Base-by-base conservation (phyloP, 306 rosid species). In the Vicia faba region DNA sequence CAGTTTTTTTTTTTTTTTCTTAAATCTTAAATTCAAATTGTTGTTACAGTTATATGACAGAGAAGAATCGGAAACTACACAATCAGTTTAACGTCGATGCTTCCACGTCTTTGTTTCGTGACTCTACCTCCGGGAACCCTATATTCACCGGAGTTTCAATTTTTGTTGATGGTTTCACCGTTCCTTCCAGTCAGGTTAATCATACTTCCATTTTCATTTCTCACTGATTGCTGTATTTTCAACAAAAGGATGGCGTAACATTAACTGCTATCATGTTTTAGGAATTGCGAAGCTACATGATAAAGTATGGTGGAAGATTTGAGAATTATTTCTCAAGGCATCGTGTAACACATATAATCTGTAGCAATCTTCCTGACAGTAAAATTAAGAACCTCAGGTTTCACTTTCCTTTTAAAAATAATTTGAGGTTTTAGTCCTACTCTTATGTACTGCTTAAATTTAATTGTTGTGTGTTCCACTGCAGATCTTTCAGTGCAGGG, bases 121-220 rank as follows among this genome's bases (percentile, higher is more conserved):
- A 55, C 64, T 64, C 75, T 38, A 68, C 78, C 57, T 78, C 83
- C 11, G 77, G 63, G 67, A 79, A 76, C 45, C 77, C 85, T 48
- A 71, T 89, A 39, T 92, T 92, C 74, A 68, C 59, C 2, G 96
- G 95, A 41, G 87, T 92, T 73, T 87, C 96, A 57, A 88, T 88
- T 56, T 92, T 92, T 71, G 96, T 86, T 23, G 98, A 89, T 63
- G 98, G 98, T 74, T 89, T 87, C 82, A 92, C 98, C 3, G 76
- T 84, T 76, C 98, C 98, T 66, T 83, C 96, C 50, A 86, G 79
- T 59, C 96, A 86, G 96, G 98, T 89, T 66, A 35, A 11, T 66
- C 33, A 0, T 61, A 36, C 20, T 69, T 69, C 38, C 51, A 8
- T 8, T 16, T 64, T 35, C 10, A n/a, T 44, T 46, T 62, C 25